A percentile compares a stretch with the other conserved stretches of the same genome.
phyloP scores from a whole-genome alignment of 2,329 filamentous ascomycete species.

The Fusarium multiceps region DNA sequence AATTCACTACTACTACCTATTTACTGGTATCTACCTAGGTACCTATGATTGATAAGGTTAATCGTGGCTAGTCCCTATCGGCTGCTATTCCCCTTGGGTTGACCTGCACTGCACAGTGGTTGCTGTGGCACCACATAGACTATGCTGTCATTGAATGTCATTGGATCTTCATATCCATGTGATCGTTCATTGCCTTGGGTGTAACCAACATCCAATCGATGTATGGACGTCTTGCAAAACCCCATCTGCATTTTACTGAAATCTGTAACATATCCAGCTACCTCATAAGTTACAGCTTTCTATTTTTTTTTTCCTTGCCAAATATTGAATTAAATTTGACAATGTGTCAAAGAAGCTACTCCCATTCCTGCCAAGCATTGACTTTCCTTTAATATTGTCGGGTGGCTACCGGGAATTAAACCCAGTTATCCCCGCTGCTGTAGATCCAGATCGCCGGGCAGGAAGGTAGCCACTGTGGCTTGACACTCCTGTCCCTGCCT shows the following conservation, averaged over 20 bases:
- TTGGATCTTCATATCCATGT: conserved; percentile 27
- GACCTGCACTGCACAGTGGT: conserved; percentile 3
- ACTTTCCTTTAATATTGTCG: conserved; percentile 21
- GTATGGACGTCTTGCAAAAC: background rate
- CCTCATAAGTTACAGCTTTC: background rate
- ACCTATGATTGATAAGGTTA: background rate
- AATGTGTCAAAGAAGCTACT: background rate
- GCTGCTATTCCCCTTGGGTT: background rate
- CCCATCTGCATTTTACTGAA: conserved; percentile 1
- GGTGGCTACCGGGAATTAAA: conserved; percentile 30
- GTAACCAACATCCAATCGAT: conserved; percentile 1
- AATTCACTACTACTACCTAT: too few species aligned
- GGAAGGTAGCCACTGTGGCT: conserved; percentile 34
- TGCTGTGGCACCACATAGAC: conserved; percentile 27
- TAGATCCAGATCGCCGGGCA: conserved; percentile 30
- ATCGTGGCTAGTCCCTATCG: background rate
- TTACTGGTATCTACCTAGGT: background rate
- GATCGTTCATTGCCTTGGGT: conserved; percentile 13
- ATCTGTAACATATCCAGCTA: background rate
- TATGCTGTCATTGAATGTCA: conserved; percentile 17
- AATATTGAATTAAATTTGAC: background rate
- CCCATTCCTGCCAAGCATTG: conserved; percentile 26
- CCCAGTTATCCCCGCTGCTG: conserved; percentile 15
- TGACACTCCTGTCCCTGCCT: background rate
- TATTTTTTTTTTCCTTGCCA: background rate